Evolutionary conservation across 805 yeast genomes (phyloP).

Genomic region (Ogataea corticis): DNA sequence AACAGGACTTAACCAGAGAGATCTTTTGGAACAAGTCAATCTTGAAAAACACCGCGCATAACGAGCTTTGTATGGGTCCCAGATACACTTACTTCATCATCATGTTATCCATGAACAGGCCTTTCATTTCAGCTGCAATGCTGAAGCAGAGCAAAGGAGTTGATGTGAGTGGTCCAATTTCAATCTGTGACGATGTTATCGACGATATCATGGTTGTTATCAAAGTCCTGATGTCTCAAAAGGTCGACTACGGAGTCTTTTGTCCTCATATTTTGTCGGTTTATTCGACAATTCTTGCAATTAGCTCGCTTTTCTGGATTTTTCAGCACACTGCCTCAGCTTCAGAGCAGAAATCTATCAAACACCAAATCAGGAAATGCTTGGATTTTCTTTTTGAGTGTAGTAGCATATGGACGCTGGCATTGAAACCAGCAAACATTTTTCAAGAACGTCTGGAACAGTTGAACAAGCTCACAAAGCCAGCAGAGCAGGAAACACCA

Average conservation of each 20-base stretch:
- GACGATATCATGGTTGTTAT: conserved; percentile 44
- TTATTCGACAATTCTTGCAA: conserved; percentile 45
- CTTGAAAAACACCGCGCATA: conserved; percentile 46
- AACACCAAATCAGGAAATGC: conserved; percentile 2
- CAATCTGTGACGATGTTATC: conserved; percentile 42
- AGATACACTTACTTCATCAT: conserved; percentile 58
- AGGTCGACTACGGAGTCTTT: conserved; percentile 40
- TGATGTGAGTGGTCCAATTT: conserved; percentile 6
- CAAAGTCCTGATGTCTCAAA: conserved; percentile 33
- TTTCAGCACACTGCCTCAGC: background rate
- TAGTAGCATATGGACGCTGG: conserved; percentile 13
- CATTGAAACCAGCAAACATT: conserved; percentile 11
- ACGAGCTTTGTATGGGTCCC: conserved; percentile 53
- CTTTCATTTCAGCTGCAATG: conserved; percentile 37
- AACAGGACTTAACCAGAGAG: conserved; percentile 47
- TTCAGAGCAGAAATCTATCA: background rate
- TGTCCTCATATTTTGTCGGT: conserved; percentile 46
- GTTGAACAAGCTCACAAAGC: background rate
- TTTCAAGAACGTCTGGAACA: conserved; percentile 9
- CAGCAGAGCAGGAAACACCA: background rate
- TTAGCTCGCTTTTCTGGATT: conserved; percentile 39
- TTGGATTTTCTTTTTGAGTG: conserved; percentile 9
- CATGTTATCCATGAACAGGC: conserved; percentile 54
- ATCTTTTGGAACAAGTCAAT: conserved; percentile 48
- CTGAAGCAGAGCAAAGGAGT: conserved; percentile 9